phyloP scores from a whole-genome alignment of 495 filamentous ascomycete genomes.

The Lindgomyces ingoldianus region DNA sequence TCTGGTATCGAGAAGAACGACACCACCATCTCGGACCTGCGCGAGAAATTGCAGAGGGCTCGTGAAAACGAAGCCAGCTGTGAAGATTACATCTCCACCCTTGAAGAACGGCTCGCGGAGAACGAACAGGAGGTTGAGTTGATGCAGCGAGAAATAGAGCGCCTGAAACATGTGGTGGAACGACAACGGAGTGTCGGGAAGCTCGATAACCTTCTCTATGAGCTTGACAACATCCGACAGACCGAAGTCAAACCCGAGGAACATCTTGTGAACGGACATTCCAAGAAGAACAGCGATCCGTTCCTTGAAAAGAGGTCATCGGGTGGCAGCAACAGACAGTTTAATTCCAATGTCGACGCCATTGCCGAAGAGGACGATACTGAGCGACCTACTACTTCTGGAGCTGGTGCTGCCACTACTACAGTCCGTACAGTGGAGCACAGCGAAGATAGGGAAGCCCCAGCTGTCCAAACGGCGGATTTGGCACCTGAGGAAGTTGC shows the following conservation, averaged over 20 bases:
- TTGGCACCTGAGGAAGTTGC: slow-evolving; percentile 44
- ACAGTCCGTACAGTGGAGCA: slow-evolving; percentile 38
- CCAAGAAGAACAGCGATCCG: slow-evolving; percentile 38
- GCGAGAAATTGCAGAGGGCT: slow-evolving; percentile 85
- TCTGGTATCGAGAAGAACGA: slow-evolving; percentile 91
- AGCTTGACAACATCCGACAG: slow-evolving; percentile 79
- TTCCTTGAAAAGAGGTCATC: slow-evolving; percentile 36
- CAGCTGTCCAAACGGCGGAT: slow-evolving; percentile 38
- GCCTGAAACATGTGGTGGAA: slow-evolving; percentile 91
- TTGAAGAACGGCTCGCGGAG: slow-evolving; percentile 95
- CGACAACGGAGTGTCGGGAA: slow-evolving; percentile 93
- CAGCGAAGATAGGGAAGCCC: slow-evolving; percentile 4
- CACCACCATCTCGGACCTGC: slow-evolving; percentile 79
- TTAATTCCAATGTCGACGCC: slow-evolving; percentile 29
- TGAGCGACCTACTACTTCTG: slow-evolving; percentile 29
- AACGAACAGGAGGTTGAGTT: slow-evolving; percentile 93
- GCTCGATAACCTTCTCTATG: slow-evolving; percentile 86
- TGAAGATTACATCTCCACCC: slow-evolving; percentile 95
- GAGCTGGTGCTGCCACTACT: slow-evolving; percentile 8
- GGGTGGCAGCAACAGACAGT: slow-evolving; percentile 27
- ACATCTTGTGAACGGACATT: slow-evolving; percentile 41
- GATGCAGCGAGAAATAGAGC: slow-evolving; percentile 94
- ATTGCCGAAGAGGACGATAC: slow-evolving; percentile 36
- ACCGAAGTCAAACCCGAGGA: slow-evolving; percentile 49
- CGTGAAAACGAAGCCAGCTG: slow-evolving; percentile 85